These are phyloP conservation scores for Trypanosoma congolense DNA, from an alignment of 208 protist genomes.

Conservation along the genomic window DNA sequence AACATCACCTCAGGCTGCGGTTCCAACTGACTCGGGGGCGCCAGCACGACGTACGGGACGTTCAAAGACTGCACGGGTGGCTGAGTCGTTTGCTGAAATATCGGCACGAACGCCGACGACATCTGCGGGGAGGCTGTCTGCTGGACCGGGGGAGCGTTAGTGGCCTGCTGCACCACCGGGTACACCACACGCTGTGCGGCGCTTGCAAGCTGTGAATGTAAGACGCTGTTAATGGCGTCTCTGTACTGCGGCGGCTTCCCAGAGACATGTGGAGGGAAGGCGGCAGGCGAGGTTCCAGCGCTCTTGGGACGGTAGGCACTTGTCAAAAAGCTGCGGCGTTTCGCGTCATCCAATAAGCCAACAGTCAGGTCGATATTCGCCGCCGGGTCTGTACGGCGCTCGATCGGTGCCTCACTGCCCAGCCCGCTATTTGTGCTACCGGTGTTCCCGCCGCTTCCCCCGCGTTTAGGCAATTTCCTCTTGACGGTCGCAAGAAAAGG, in stretches of 20 bases:
- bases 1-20: not conserved
- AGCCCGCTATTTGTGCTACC: not conserved
- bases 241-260: conserved; percentile 9
- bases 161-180: not conserved
- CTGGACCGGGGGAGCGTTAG: not conserved
- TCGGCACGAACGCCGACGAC: conserved; percentile 6
- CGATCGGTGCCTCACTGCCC: not conserved
- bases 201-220: not conserved
- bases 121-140: not conserved
- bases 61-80: conserved; percentile 4
- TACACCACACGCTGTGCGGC: not conserved
- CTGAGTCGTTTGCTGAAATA: not conserved
- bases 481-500: conserved; percentile 73
- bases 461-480: conserved; percentile 1
- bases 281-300: not conserved
- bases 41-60: conserved; percentile 12
- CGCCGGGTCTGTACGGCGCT: too few species aligned
- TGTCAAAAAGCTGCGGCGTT: not conserved
- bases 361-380: too few species aligned
- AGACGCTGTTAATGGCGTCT: conserved; percentile 1
- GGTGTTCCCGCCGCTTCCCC: conserved; percentile 3
- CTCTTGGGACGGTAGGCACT: not conserved
- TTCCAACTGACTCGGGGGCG: conserved; percentile 1
- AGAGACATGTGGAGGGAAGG: not conserved
- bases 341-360: too few species aligned